phyloP scores from a whole-genome alignment of 495 filamentous ascomycete genomes.

The Astrocystis sublimbata region DNA sequence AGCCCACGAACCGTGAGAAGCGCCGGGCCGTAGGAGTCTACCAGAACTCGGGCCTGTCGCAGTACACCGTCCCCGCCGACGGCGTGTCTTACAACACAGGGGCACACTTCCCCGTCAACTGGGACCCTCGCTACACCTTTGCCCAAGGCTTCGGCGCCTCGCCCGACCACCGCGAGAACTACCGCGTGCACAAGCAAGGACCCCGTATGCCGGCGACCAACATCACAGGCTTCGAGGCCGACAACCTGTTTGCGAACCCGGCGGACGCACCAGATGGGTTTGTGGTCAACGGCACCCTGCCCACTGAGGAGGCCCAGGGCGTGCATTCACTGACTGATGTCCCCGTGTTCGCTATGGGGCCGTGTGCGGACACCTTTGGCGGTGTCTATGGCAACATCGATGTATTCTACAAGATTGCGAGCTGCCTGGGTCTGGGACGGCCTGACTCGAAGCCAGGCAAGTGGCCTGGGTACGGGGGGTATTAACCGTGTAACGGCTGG shows the following conservation, averaged over 20 bases:
- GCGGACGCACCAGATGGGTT: constrained; percentile 64
- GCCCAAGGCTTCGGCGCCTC: constrained; percentile 63
- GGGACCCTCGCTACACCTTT: constrained; percentile 75
- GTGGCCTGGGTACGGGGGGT: neutral
- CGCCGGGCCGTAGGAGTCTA: constrained; percentile 69
- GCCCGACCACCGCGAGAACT: constrained; percentile 69
- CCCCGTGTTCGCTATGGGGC: constrained; percentile 69
- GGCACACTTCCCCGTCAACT: constrained; percentile 69
- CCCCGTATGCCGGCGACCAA: constrained; percentile 58
- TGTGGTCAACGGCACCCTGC: constrained; percentile 68
- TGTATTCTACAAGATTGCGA: constrained; percentile 71
- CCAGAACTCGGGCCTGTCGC: constrained; percentile 63
- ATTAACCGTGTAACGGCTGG: no score
- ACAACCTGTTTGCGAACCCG: constrained; percentile 59
- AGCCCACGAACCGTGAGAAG: constrained; percentile 62
- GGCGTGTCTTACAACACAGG: constrained; percentile 60
- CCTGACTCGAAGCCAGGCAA: constrained; percentile 19
- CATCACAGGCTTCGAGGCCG: constrained; percentile 33
- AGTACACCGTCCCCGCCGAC: constrained; percentile 56
- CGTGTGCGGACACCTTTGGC: constrained; percentile 69
- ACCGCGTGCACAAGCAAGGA: constrained; percentile 54
- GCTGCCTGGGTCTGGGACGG: constrained; percentile 61
- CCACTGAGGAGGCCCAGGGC: constrained; percentile 55
- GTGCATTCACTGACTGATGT: constrained; percentile 77
- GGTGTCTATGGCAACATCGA: constrained; percentile 70